phyloP scores from a whole-genome alignment of 108 stramenopile species.

The Licmophora abbreviata region DNA sequence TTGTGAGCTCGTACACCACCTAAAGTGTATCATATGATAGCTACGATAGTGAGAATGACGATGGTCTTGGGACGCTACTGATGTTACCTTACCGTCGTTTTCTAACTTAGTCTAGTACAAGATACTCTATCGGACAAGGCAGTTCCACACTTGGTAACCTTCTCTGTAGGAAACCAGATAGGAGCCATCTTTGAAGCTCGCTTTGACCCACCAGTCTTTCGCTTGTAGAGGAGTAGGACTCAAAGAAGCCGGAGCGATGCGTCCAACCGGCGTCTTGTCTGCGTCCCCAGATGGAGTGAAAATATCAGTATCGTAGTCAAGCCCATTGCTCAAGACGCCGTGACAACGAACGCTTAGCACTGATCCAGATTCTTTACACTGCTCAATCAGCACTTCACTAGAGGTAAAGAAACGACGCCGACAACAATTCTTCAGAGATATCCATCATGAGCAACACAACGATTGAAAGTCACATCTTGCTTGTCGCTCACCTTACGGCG shows the following conservation, averaged over 20 bases:
- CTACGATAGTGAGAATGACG: too few species aligned
- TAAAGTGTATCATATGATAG: too few species aligned
- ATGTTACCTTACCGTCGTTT: not conserved
- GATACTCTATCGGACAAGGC: slow-evolving; percentile 8
- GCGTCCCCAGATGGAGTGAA: slow-evolving; percentile 13
- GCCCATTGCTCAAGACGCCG: slow-evolving; percentile 65
- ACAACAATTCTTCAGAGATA: slow-evolving; percentile 34
- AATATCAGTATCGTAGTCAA: slow-evolving; percentile 39
- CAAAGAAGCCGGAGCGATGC: slow-evolving; percentile 9
- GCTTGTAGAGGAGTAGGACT: slow-evolving; percentile 17
- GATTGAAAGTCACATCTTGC: not conserved
- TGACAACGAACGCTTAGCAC: slow-evolving; percentile 31
- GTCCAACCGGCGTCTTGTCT: slow-evolving; percentile 6
- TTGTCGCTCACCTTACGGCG: not conserved
- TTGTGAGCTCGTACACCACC: too few species aligned
- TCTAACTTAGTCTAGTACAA: not conserved
- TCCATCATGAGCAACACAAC: not conserved
- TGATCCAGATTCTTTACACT: slow-evolving; percentile 12
- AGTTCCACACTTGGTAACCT: slow-evolving; percentile 59
- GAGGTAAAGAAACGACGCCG: too few species aligned
- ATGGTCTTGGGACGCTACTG: too few species aligned
- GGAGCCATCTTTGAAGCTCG: slow-evolving; percentile 27
- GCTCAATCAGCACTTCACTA: slow-evolving; percentile 54
- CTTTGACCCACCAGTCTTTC: slow-evolving; percentile 52
- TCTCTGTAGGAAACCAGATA: slow-evolving; percentile 44